Percentiles rank a stretch among this genome's conserved stretches.
Evolutionary conservation across 495 filamentous ascomycete genomes (phyloP).

Genomic region (Pyrenula massariospora): DNA sequence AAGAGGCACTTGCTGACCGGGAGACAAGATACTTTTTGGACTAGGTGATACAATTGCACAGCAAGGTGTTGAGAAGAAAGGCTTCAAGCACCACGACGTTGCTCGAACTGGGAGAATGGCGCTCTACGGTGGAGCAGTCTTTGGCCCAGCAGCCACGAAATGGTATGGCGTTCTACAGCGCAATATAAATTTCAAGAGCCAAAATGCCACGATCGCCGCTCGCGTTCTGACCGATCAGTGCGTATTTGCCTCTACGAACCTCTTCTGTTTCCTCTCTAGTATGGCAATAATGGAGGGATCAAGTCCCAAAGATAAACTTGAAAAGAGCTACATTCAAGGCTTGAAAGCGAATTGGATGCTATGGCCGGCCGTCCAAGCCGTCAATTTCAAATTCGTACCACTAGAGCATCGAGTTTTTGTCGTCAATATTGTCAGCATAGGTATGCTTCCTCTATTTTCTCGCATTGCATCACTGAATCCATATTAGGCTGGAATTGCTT

Average conservation of each 20-base stretch:
- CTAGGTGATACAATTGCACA: constrained; percentile 89
- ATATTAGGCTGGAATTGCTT: constrained; percentile 87
- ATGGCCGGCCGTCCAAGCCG: constrained; percentile 83
- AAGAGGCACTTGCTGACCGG: constrained; percentile 1
- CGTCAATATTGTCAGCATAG: constrained; percentile 73
- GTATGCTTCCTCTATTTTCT: constrained; percentile 29
- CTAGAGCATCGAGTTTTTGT: constrained; percentile 76
- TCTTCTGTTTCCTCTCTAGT: constrained; percentile 69
- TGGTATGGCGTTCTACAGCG: constrained; percentile 79
- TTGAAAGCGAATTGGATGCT: constrained; percentile 80
- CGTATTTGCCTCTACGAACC: constrained; percentile 73
- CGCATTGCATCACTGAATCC: constrained; percentile 9
- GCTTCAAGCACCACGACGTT: constrained; percentile 68
- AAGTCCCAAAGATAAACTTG: constrained; percentile 57
- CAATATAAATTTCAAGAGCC: constrained; percentile 49
- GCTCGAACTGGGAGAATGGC: constrained; percentile 81
- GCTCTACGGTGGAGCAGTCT: constrained; percentile 81
- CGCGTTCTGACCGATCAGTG: constrained; percentile 76
- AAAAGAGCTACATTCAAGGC: constrained; percentile 51
- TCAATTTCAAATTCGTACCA: constrained; percentile 87
- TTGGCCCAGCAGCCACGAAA: constrained; percentile 79
- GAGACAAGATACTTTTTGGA: constrained; percentile 64
- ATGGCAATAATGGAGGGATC: constrained; percentile 84
- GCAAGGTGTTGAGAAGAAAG: constrained; percentile 77
- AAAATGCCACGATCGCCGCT: constrained; percentile 61